These are phyloP conservation scores for Candida caryicola DNA, from an alignment of 805 yeast species.

Conservation along the genomic window DNA sequence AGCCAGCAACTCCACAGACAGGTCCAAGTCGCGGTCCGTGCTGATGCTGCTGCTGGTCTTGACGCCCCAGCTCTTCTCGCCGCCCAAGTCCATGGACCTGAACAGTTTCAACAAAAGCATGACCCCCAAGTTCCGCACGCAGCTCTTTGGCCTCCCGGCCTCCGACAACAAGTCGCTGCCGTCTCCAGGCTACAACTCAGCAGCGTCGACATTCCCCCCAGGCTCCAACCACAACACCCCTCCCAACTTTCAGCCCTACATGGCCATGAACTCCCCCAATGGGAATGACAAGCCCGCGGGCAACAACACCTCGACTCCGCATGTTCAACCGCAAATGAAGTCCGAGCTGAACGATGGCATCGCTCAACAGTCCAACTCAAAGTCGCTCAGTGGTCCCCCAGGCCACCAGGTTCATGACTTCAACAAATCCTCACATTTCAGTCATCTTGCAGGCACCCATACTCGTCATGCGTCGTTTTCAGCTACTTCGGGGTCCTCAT, in stretches of 20 bases:
- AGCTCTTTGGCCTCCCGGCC: conserved; percentile 10
- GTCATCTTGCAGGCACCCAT: conserved; percentile 4
- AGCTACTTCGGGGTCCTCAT: conserved; percentile 60
- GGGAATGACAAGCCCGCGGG: conserved; percentile 1
- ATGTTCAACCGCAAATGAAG: neutral
- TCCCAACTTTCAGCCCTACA: conserved; percentile 5
- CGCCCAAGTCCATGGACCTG: conserved; percentile 11
- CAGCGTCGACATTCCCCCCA: conserved; percentile 27
- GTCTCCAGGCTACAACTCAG: conserved; percentile 6
- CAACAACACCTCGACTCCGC: neutral
- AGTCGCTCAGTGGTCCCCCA: neutral
- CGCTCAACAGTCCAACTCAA: neutral
- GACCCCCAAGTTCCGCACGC: conserved; percentile 14
- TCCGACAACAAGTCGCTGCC: neutral
- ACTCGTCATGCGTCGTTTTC: conserved; percentile 58
- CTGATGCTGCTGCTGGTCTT: conserved; percentile 1
- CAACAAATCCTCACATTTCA: conserved; percentile 1
- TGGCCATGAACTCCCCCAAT: conserved; percentile 10
- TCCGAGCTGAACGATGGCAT: neutral
- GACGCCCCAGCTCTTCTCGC: conserved; percentile 12
- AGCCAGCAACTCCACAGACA: neutral
- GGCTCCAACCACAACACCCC: conserved; percentile 27
- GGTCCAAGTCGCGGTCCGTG: neutral
- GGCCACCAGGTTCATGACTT: neutral
- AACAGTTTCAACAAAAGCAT: neutral